These are phyloP conservation scores for Kodamaea sagamina DNA, from an alignment of 805 yeast genomes.

Conservation along the genomic window DNA sequence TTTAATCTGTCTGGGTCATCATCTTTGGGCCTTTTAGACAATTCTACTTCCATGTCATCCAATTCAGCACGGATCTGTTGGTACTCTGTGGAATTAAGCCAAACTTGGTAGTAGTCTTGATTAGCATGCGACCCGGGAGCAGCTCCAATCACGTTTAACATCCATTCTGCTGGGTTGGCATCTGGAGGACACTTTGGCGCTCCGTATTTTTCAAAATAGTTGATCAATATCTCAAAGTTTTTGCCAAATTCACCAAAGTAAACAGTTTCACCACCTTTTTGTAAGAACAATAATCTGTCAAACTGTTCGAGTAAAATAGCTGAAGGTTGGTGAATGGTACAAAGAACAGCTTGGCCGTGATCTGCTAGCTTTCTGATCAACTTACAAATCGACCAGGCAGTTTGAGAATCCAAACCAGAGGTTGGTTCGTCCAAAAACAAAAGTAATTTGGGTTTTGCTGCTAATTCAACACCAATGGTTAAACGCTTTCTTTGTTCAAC, in stretches of 20 bases:
- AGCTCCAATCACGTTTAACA: slow-evolving; percentile 31
- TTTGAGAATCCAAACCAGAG: slow-evolving; percentile 59
- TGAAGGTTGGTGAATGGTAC: slow-evolving; percentile 83
- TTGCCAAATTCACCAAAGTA: slow-evolving; percentile 75
- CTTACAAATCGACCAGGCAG: slow-evolving; percentile 60
- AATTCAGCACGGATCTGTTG: slow-evolving; percentile 18
- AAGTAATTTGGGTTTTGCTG: slow-evolving; percentile 54
- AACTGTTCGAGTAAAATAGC: slow-evolving; percentile 75
- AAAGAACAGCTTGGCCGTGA: slow-evolving; percentile 57
- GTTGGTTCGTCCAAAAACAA: slow-evolving; percentile 62
- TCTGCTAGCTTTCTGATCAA: slow-evolving; percentile 51
- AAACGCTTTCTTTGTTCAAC: slow-evolving; percentile 57
- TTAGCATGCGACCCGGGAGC: slow-evolving; percentile 32
- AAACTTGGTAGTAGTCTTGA: slow-evolving; percentile 27
- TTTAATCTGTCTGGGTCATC: slow-evolving; percentile 13
- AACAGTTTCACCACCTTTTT: slow-evolving; percentile 70
- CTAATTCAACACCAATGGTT: slow-evolving; percentile 57
- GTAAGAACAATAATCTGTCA: slow-evolving; percentile 70
- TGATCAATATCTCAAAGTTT: slow-evolving; percentile 56
- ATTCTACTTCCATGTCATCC: slow-evolving; percentile 21
- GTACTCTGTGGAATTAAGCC: slow-evolving; percentile 25
- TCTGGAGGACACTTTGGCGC: slow-evolving; percentile 64
- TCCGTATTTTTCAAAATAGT: slow-evolving; percentile 67
- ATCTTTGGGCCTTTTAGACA: slow-evolving; percentile 17
- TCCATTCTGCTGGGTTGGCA: slow-evolving; percentile 68